These are phyloP conservation scores for Lanmaoa pseudosensibilis DNA, from an alignment of 768 basidiomycete genomes.

Conservation along the genomic window DNA sequence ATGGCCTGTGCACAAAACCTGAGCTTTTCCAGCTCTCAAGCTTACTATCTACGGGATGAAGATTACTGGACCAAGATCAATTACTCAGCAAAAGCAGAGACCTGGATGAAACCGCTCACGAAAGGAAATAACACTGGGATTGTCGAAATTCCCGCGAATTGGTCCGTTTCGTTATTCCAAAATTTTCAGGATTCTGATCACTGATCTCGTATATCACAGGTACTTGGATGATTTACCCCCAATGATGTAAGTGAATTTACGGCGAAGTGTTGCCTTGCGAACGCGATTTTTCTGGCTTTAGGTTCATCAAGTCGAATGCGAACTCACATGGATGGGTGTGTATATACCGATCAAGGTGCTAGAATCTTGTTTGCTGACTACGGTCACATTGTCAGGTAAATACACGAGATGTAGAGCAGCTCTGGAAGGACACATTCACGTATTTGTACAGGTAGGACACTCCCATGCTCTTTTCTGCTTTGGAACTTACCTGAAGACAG, in stretches of 20 bases:
- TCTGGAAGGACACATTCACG: slow-evolving; percentile 76
- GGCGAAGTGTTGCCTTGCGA: not conserved
- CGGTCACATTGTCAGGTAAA: slow-evolving; percentile 51
- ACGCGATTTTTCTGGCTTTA: slow-evolving; percentile 18
- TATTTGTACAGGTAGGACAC: slow-evolving; percentile 57
- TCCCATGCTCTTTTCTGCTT: not conserved
- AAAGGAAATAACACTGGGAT: slow-evolving; percentile 64
- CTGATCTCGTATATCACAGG: slow-evolving; percentile 30
- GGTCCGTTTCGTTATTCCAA: slow-evolving; percentile 38
- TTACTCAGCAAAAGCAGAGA: slow-evolving; percentile 53
- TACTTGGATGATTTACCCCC: slow-evolving; percentile 75
- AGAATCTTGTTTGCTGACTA: not conserved
- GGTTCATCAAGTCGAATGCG: slow-evolving; percentile 67
- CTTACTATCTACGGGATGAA: slow-evolving; percentile 66
- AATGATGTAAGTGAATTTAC: slow-evolving; percentile 51
- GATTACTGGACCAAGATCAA: slow-evolving; percentile 76
- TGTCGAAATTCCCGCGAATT: slow-evolving; percentile 68
- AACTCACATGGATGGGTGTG: slow-evolving; percentile 74
- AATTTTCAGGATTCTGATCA: not conserved
- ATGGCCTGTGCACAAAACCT: not conserved
- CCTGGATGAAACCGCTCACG: slow-evolving; percentile 75
- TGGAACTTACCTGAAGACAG: slow-evolving; percentile 30
- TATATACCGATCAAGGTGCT: not conserved
- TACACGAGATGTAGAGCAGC: slow-evolving; percentile 59
- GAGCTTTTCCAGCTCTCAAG: slow-evolving; percentile 46